Percentiles rank a stretch among this genome's conserved stretches.
These are phyloP conservation scores for Lentinula sp. DNA, from an alignment of 768 basidiomycete genomes.

Conservation along the genomic window DNA sequence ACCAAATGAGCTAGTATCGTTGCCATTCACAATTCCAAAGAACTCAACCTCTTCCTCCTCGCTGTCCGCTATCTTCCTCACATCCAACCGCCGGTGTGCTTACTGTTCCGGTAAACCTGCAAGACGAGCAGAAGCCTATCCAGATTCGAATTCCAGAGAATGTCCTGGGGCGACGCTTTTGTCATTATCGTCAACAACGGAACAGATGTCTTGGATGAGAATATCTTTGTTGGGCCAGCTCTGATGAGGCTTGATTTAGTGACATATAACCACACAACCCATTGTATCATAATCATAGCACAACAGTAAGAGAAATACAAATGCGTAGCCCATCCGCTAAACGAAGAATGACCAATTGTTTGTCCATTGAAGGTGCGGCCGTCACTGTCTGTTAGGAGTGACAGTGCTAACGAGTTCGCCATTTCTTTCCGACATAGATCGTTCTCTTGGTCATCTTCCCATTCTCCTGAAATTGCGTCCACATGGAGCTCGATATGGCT, in stretches of 20 bases:
- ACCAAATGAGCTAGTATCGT: slow-evolving; percentile 32
- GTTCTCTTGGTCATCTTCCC: no score
- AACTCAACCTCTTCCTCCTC: slow-evolving; percentile 16
- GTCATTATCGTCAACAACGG: slow-evolving; percentile 37
- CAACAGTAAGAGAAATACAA: no score
- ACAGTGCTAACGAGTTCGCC: no score
- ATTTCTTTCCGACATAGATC: no score
- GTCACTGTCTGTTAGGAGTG: no score
- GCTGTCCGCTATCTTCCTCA: slow-evolving; percentile 33
- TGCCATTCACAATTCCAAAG: slow-evolving; percentile 20
- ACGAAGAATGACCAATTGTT: no score
- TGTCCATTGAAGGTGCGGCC: no score
- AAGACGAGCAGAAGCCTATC: slow-evolving; percentile 14
- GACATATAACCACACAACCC: no score
- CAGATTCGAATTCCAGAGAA: slow-evolving; percentile 34
- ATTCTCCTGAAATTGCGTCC: no score
- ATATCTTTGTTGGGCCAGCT: slow-evolving; percentile 51
- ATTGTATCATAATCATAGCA: no score
- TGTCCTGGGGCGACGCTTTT: slow-evolving; percentile 43
- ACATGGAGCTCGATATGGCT: no score
- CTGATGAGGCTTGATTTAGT: slow-evolving; percentile 33
- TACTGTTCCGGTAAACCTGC: slow-evolving; percentile 33
- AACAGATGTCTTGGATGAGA: slow-evolving; percentile 30
- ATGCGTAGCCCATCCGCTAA: no score
- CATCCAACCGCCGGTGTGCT: neutral